phyloP scores from a whole-genome alignment of 1,139 yeast genomes.

The Pneumocystis jirovecii region DNA sequence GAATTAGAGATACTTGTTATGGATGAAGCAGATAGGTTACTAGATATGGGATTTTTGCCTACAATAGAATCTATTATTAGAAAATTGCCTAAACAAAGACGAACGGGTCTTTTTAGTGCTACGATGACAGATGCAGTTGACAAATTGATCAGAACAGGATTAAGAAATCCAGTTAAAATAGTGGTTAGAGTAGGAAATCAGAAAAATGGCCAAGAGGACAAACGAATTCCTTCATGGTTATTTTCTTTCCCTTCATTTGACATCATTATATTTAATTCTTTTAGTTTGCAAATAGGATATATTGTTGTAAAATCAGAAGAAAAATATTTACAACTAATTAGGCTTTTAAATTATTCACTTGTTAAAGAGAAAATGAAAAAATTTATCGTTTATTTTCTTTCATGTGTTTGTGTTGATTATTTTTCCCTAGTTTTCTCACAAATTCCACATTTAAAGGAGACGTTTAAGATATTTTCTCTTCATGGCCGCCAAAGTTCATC shows the following conservation, averaged over 20 bases:
- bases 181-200: conserved; percentile 37
- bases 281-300: conserved; percentile 47
- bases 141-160: conserved; percentile 35
- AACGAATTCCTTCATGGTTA: conserved; percentile 33
- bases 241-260: neutral
- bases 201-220: conserved; percentile 7
- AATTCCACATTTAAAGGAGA: conserved; percentile 12
- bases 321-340: conserved; percentile 45
- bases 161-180: conserved; percentile 78
- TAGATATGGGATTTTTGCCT: conserved; percentile 62
- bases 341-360: conserved; percentile 27
- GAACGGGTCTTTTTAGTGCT: conserved; percentile 89
- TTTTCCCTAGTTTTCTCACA: conserved; percentile 44
- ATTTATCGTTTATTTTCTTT: conserved; percentile 80
- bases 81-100: conserved; percentile 68
- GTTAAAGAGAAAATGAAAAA: conserved; percentile 46
- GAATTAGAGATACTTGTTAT: conserved; percentile 61
- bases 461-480: conserved; percentile 41
- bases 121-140: conserved; percentile 64
- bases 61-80: conserved; percentile 55
- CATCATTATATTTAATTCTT: neutral
- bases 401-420: conserved; percentile 67
- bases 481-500: conserved; percentile 75
- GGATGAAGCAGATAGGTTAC: conserved; percentile 84
- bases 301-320: conserved; percentile 43